These are phyloP conservation scores for Raphidocelis subcapitata DNA, from an alignment of 139 green algal genomes.

Conservation along the genomic window DNA sequence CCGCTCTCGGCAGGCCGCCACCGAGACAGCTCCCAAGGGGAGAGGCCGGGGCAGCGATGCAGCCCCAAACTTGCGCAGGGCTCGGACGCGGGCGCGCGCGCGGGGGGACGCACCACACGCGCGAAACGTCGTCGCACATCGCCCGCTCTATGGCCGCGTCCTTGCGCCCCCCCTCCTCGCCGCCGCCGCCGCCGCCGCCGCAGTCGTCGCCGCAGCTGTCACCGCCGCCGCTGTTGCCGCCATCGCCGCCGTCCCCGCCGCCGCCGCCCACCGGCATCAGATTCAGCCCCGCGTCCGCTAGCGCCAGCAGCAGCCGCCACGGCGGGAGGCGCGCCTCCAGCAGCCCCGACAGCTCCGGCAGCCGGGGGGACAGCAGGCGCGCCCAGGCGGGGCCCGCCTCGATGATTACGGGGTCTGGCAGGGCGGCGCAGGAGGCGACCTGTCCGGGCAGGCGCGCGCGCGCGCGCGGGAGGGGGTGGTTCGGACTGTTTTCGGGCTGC, in stretches of 20 bases:
- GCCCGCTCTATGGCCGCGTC: slow-evolving; percentile 38
- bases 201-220: slow-evolving; percentile 38
- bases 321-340: slow-evolving; percentile 30
- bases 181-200: slow-evolving; percentile 46
- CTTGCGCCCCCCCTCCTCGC: slow-evolving; percentile 62
- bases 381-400: slow-evolving; percentile 28
- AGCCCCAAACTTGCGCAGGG: too few species aligned
- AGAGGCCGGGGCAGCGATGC: too few species aligned
- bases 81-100: too few species aligned
- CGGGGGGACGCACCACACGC: slow-evolving; percentile 34
- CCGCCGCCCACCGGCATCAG: slow-evolving; percentile 60
- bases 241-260: slow-evolving; percentile 25
- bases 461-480: too few species aligned
- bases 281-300: slow-evolving; percentile 44
- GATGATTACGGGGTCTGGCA: slow-evolving; percentile 27
- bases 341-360: slow-evolving; percentile 28
- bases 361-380: slow-evolving; percentile 4
- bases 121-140: slow-evolving; percentile 61
- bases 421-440: too few species aligned
- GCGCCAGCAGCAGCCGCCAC: slow-evolving; percentile 34
- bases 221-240: slow-evolving; percentile 23
- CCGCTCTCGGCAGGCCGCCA: too few species aligned
- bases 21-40: too few species aligned
- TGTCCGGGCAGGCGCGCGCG: too few species aligned
- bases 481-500: too few species aligned